Base-by-base conservation (phyloP, 2,329 filamentous ascomycete species). In the Alternaria sp. region DNA sequence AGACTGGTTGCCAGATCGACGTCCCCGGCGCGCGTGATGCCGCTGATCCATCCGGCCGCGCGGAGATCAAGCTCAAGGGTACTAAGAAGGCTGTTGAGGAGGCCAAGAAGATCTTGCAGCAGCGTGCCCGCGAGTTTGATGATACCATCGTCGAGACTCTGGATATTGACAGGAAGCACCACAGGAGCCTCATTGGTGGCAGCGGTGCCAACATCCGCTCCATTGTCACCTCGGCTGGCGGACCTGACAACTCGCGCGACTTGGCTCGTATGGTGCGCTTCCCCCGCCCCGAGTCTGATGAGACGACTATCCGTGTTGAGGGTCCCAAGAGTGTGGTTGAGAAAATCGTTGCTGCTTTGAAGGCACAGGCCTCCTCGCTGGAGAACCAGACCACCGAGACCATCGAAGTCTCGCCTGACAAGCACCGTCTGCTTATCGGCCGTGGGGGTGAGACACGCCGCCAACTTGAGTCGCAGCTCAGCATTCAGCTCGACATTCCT, bases 111-210 rank as follows among this genome's bases (percentile, higher is more conserved):
- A 83, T 96, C 54, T 86, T 99, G 23, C 89, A 95, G 79, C 91
- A 96, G 82, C 93, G 94, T 82, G 91, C 91, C 58, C 90, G 90
- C 65, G 86, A 93, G 19, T 97, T 97, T 71, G 93, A 98, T 74
- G 90, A 96, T 69, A 97, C 93, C n/a, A 86, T 97, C 54, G 88
- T 90, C 15, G 90, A 91, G 82, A 93, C 89, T 12, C 85, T 99
- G 52, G 91, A 96, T 32, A 89, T 99, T n/a, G 94, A 98, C 71
- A 92, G 93, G 84, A 97, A 96, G 84, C 89, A 96, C 81, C 96
- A 99, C 83, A 90, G 91, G 81, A 88, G 90, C 57, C 85, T 99
- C 68, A 99, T 99, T 80, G 96, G 96, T 66, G 85, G 90, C 69
- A 91, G 92, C 77, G 96, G 94, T 73, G 86, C 92, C 47, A 96